Conservation (phyloP, 2,329 filamentous ascomycete genomes). For the Aotearoamyces nothofagi region DNA sequence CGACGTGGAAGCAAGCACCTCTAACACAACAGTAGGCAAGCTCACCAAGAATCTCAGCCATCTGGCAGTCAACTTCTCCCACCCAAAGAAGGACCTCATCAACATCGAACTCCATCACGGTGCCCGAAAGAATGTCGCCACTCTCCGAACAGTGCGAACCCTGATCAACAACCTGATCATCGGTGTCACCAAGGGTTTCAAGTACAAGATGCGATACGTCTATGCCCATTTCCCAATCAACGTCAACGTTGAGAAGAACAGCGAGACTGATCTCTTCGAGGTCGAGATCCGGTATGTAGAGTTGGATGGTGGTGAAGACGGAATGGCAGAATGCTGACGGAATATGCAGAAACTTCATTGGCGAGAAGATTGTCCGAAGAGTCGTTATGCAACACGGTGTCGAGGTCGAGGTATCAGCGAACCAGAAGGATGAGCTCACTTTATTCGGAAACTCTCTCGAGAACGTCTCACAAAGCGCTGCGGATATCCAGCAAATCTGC, state of each 20-base stretch:
- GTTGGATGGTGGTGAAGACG: conserved; percentile 1
- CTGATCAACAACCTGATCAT: conserved; percentile 98
- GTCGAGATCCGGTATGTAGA: conserved; percentile 86
- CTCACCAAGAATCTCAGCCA: conserved; percentile 94
- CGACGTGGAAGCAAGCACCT: conserved; percentile 1
- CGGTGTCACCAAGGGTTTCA: conserved; percentile 97
- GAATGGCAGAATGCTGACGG: conserved; percentile 18
- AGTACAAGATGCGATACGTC: conserved; percentile 99
- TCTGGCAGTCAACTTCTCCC: conserved; percentile 83
- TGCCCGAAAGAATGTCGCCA: conserved; percentile 91
- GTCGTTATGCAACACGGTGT: conserved; percentile 85
- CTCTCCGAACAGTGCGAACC: conserved; percentile 93
- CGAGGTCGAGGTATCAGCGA: conserved; percentile 75
- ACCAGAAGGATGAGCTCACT: conserved; percentile 95
- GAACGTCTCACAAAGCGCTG: conserved; percentile 92
- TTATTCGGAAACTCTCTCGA: conserved; percentile 90
- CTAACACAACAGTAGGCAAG: conserved; percentile 48
- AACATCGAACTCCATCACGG: conserved; percentile 98
- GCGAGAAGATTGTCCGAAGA: conserved; percentile 96
- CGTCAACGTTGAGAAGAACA: conserved; percentile 97
- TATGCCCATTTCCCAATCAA: conserved; percentile 99
- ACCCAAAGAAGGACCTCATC: conserved; percentile 69
- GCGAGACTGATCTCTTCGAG: conserved; percentile 72
- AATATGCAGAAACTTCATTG: conserved; percentile 71
- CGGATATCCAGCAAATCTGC: conserved; percentile 99